phyloP scores from a whole-genome alignment of 1,284 basidiomycete genomes.

The Phenoliferia sp. region DNA sequence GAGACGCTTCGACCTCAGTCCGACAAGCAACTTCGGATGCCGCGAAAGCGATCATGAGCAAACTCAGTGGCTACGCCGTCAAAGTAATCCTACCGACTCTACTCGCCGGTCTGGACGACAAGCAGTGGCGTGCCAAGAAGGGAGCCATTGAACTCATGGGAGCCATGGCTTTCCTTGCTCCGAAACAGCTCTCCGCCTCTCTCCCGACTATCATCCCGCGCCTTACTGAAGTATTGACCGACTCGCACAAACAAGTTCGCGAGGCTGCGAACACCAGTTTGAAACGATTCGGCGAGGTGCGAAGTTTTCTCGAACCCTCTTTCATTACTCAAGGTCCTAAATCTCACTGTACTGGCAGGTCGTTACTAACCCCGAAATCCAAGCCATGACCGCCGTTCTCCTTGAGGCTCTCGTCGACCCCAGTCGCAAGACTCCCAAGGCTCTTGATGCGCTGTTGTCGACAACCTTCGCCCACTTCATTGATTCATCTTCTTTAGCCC shows the following conservation, averaged over 20 bases:
- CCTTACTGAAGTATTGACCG: conserved; percentile 88
- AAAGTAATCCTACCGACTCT: conserved; percentile 91
- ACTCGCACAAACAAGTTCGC: conserved; percentile 95
- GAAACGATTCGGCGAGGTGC: conserved; percentile 86
- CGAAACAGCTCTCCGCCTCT: conserved; percentile 88
- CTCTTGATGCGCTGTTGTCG: conserved; percentile 76
- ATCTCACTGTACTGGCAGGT: conserved; percentile 13
- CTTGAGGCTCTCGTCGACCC: conserved; percentile 97
- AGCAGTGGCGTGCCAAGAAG: conserved; percentile 98
- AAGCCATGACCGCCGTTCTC: conserved; percentile 82
- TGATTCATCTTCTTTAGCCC: conserved; percentile 93
- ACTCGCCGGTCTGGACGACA: conserved; percentile 88
- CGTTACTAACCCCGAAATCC: conserved; percentile 62
- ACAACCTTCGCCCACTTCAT: conserved; percentile 98
- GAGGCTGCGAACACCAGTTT: conserved; percentile 88
- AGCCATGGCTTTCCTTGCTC: conserved; percentile 98
- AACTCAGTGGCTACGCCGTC: conserved; percentile 85
- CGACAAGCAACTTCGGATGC: conserved; percentile 93
- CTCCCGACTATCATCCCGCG: conserved; percentile 95
- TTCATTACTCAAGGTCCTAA: neutral
- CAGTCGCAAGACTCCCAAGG: conserved; percentile 74
- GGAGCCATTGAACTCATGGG: conserved; percentile 96
- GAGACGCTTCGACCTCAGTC: conserved; percentile 84
- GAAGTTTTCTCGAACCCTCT: neutral
- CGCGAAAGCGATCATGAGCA: conserved; percentile 89